Base-by-base conservation (phyloP, 345 rosid species). In the Sisymbrium altissimum region DNA sequence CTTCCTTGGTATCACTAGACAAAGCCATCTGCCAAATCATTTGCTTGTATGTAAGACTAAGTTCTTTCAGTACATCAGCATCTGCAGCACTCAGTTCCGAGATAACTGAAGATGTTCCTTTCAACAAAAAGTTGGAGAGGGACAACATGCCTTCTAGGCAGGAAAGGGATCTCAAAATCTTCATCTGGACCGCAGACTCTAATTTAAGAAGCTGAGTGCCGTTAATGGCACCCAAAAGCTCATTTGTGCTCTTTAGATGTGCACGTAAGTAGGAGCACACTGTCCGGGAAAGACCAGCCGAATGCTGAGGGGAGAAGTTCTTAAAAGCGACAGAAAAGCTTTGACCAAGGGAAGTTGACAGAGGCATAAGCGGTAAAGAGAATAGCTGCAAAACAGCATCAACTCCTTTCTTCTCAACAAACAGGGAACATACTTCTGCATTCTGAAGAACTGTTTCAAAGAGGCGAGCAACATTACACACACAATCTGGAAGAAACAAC, bases 391-490 rank as follows among this genome's bases (percentile, higher is more conserved):
- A 73, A 72, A 89, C 90, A 72, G 87, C 86, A 85, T 94, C 96
- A 65, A 89, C 84, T 53, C 98, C 98, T 80, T 88, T 91, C 84
- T 87, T 94, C 84, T 94, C 97, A 73, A 94, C 88, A 86, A 94
- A 94, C 44, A 89, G 80, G 46, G 90, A 90, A 46, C 97, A 94
- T 27, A 93, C 89, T 71, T 91, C 97, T 27, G 96, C 95, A 85
- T 94, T 91, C 83, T 94, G 97, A 82, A 94, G 96, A 77, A 94
- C 81, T 50, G 96, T 86, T 77, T 94, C 98, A 73, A 94, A 91
- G 75, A 94, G 97, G 48, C 89, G 95, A 66, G 95, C 89, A 76
- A 76, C 86, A 83, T 94, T 89, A 78, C 79, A 77, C 39, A 88
- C 87, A 84, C 86, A 91, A 74, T 89, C 96, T 41, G 96, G 96